Evolutionary conservation across 345 rosid species (phyloP), one percentile per base, ranked within the genome.

Genomic region (Trapa bicornis): DNA sequence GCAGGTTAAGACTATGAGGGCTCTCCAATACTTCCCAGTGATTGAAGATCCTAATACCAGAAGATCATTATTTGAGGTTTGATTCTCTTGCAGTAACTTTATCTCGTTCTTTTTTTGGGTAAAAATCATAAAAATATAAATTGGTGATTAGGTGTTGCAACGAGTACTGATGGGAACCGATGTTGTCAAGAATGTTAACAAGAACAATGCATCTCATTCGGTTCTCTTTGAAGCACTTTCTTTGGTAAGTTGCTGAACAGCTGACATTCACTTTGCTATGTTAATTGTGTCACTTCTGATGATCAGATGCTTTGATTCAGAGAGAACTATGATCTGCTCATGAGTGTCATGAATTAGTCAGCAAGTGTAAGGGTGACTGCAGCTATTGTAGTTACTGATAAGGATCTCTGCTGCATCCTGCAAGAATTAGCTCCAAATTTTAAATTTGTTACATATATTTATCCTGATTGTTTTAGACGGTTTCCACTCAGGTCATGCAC

Each of bases 161-260:
- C 84, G 96, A 75, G 87, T 89, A 81, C 77, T 95, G 63, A 89
- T 95, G 98, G 99, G 99, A 74, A 95, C 99, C 67, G 99, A 95
- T 84, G 99, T 95, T 70, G 97, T 95, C 48, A 95, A 91, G 82
- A 95, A 95, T 68, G 98, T 95, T 48, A 95, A 95, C 77, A 95
- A 95, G 85, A 95, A 95, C 83, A 95, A 95, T 76, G 99, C 98
- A 43, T 89, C 99, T 8, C 99, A 95, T 77, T 97, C 98, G 48
- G 99, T 95, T 71, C 99, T 95, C 67, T 95, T 95, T 84, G 99
- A 91, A 83, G 98, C 99, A 66, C 91, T 95, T 71, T 86, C 99
- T 64, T 89, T 95, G 75, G 99, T 95, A 83, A 86, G 94, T 83
- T 68, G 35, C 33, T 42, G 37, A 35, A 37, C 43, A 22, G 29